A percentile compares a stretch with the other conserved stretches of the same genome.
phyloP scores from a whole-genome alignment of 1,284 basidiomycete species.

The Malassezia sympodialis region DNA sequence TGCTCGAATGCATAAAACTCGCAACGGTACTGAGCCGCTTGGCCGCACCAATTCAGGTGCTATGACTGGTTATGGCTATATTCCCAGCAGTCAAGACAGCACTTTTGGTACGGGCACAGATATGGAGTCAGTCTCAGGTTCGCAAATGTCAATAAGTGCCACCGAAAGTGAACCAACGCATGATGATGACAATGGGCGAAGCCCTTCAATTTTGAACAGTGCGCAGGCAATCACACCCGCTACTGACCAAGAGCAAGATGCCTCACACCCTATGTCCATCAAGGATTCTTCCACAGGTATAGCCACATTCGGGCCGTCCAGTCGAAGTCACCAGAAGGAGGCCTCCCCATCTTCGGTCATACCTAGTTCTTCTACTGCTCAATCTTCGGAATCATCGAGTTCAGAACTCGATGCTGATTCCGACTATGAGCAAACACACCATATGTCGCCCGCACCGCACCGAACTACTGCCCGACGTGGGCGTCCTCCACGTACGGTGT shows the following conservation, averaged over 20 bases:
- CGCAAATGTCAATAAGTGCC: slow-evolving; percentile 14
- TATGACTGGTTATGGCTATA: slow-evolving; percentile 39
- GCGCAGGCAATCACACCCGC: slow-evolving; percentile 26
- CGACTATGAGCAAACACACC: slow-evolving; percentile 15
- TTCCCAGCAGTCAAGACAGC: slow-evolving; percentile 40
- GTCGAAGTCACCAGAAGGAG: neutral
- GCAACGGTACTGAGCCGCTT: neutral
- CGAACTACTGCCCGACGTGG: slow-evolving; percentile 4
- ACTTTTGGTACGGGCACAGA: slow-evolving; percentile 20
- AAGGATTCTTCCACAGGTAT: neutral
- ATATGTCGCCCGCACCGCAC: neutral
- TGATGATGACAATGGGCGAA: slow-evolving; percentile 18
- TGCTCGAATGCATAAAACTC: neutral
- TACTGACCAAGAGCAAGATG: neutral
- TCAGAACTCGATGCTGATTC: slow-evolving; percentile 12
- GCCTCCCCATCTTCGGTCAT: neutral
- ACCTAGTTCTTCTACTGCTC: neutral
- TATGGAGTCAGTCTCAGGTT: neutral
- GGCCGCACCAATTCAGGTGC: slow-evolving; percentile 17
- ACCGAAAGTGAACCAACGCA: slow-evolving; percentile 16
- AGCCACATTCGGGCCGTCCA: neutral
- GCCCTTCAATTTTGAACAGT: slow-evolving; percentile 31
- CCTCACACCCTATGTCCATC: neutral
- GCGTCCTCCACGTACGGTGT: neutral
- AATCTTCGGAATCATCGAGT: slow-evolving; percentile 3